phyloP scores from a whole-genome alignment of 768 basidiomycete genomes.

The Phlebiopsis flavidoalba region DNA sequence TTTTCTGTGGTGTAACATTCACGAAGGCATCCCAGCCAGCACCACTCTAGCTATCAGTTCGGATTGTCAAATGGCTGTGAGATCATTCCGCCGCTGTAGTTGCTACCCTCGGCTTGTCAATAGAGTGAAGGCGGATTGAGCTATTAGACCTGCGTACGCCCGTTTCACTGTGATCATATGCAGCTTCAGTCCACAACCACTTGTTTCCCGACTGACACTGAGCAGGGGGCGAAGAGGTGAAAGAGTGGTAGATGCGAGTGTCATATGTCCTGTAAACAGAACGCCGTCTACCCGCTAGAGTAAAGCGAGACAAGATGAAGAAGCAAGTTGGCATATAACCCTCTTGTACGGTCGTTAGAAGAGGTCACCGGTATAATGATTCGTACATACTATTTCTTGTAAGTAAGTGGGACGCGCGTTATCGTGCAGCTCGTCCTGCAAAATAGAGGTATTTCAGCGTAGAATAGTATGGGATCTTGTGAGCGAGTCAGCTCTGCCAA shows the following conservation, averaged over 20 bases:
- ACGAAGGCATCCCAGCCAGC: slow-evolving; percentile 58
- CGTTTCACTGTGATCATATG: slow-evolving; percentile 76
- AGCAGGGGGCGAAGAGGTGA: slow-evolving; percentile 53
- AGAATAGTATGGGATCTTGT: slow-evolving; percentile 98
- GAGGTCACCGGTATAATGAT: background rate
- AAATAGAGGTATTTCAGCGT: slow-evolving; percentile 90
- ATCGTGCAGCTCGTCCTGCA: slow-evolving; percentile 97
- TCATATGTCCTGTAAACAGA: slow-evolving; percentile 86
- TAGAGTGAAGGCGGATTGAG: background rate
- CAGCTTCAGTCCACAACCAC: slow-evolving; percentile 92
- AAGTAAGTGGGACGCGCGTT: slow-evolving; percentile 81
- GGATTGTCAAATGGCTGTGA: slow-evolving; percentile 85
- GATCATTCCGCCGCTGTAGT: slow-evolving; percentile 69
- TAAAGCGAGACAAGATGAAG: slow-evolving; percentile 86
- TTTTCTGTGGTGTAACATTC: slow-evolving; percentile 49
- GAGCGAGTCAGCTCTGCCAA: slow-evolving; percentile 76
- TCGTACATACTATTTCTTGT: slow-evolving; percentile 76
- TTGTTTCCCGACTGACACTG: slow-evolving; percentile 74
- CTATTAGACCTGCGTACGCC: slow-evolving; percentile 38
- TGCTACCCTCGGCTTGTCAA: slow-evolving; percentile 35
- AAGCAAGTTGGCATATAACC: slow-evolving; percentile 95
- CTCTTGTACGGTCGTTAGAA: slow-evolving; percentile 44
- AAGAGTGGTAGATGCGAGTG: slow-evolving; percentile 86
- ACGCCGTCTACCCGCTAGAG: slow-evolving; percentile 94
- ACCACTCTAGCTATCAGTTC: slow-evolving; percentile 76